These are phyloP conservation scores for Epichloe coenophiala DNA, from an alignment of 2,329 filamentous ascomycete species.

Conservation along the genomic window DNA sequence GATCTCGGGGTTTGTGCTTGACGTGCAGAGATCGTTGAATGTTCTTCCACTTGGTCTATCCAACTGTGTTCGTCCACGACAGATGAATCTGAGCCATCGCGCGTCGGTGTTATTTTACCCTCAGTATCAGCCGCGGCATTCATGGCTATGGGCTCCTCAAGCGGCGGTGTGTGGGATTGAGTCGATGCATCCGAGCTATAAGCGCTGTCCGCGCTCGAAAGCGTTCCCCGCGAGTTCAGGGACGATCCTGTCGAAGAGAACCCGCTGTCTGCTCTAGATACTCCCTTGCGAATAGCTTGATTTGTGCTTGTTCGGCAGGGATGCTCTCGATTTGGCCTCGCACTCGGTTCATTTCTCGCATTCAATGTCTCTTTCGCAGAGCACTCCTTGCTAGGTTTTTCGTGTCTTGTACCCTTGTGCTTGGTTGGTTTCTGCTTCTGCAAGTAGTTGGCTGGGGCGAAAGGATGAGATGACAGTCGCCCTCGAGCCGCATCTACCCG, in stretches of 20 bases:
- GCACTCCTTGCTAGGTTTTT: conserved; percentile 13
- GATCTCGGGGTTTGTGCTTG: not conserved
- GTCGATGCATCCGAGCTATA: conserved; percentile 48
- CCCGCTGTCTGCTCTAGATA: conserved; percentile 32
- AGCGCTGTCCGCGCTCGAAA: conserved; percentile 47
- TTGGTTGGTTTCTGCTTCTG: not conserved
- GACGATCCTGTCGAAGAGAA: conserved; percentile 32
- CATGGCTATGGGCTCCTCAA: conserved; percentile 9
- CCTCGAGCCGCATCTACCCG: not conserved
- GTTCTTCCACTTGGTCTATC: conserved; percentile 8
- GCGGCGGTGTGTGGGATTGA: conserved; percentile 32
- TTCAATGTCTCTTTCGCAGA: conserved; percentile 20
- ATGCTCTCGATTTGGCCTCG: conserved; percentile 20
- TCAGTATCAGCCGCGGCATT: not conserved
- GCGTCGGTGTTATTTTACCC: not conserved
- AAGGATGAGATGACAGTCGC: not conserved
- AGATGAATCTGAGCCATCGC: not conserved
- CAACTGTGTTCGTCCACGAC: conserved; percentile 1
- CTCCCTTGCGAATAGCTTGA: conserved; percentile 7
- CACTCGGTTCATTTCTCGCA: conserved; percentile 29
- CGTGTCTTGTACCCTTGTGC: not conserved
- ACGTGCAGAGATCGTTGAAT: not conserved
- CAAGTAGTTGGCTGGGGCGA: not conserved
- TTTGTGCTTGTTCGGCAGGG: conserved; percentile 1
- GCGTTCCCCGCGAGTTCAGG: conserved; percentile 26